Evolutionary conservation across 257 asterid species (phyloP).

Genomic region (Nicotiana paniculata): DNA sequence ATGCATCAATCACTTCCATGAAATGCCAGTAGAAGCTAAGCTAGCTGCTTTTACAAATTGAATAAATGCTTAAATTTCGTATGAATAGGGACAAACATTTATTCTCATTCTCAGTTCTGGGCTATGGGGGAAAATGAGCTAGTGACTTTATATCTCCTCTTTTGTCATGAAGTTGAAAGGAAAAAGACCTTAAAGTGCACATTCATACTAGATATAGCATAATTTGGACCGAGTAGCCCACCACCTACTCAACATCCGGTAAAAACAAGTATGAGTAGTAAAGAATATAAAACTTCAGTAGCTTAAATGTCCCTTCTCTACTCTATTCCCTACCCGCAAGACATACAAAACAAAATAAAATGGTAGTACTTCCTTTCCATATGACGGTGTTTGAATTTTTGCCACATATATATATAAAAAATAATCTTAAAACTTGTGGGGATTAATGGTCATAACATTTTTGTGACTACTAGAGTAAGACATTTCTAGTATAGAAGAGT

Average conservation of each 20-base stretch:
- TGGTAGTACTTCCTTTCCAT: not conserved
- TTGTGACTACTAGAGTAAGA: too few species aligned
- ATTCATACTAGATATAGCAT: not conserved
- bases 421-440: too few species aligned
- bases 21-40: constrained; percentile 20
- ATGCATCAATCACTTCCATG: constrained; percentile 45
- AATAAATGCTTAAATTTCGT: not conserved
- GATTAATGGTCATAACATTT: too few species aligned
- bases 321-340: not conserved
- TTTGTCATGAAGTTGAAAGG: not conserved
- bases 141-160: not conserved
- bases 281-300: not conserved
- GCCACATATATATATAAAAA: too few species aligned
- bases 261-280: not conserved
- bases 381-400: not conserved
- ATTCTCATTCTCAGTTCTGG: constrained; percentile 18
- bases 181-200: not conserved
- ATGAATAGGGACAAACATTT: constrained; percentile 14
- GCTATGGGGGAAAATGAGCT: not conserved
- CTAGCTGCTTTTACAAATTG: not conserved
- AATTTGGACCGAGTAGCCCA: not conserved
- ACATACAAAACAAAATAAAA: not conserved
- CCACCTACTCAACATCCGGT: not conserved
- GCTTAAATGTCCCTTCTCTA: not conserved
- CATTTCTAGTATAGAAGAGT: too few species aligned